A percentile compares a stretch with the other conserved stretches of the same genome.
Conservation (phyloP, 352 stramenopile species). For the Pythium phragmiticola region DNA sequence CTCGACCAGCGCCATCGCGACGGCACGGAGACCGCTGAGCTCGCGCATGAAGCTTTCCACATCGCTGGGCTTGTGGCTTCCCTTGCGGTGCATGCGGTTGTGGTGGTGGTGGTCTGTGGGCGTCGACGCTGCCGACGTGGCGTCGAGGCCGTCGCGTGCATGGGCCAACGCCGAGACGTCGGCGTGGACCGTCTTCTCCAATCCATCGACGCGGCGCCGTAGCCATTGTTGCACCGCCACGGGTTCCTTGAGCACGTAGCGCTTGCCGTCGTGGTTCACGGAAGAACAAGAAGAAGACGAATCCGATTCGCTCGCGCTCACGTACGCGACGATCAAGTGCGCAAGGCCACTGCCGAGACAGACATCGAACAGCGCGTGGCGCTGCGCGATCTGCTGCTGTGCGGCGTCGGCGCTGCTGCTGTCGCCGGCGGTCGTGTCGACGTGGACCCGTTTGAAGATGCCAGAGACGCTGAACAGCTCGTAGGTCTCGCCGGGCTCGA, state of each 20-base stretch:
- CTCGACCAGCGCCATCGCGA: conserved; percentile 68
- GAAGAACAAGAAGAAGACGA: conserved; percentile 17
- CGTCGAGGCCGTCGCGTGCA: conserved; percentile 21
- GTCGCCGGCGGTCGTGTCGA: conserved; percentile 23
- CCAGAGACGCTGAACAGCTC: conserved; percentile 83
- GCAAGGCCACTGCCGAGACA: conserved; percentile 69
- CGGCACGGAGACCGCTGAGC: conserved; percentile 62
- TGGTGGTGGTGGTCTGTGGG: conserved; percentile 25
- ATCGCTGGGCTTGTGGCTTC: conserved; percentile 6
- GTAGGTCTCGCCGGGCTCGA: conserved; percentile 79
- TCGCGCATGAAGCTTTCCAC: conserved; percentile 50
- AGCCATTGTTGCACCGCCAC: conserved; percentile 83
- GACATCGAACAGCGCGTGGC: conserved; percentile 74
- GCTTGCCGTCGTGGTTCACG: conserved; percentile 23
- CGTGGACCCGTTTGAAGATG: conserved; percentile 36
- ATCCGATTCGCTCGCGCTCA: conserved; percentile 34
- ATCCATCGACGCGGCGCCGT: conserved; percentile 46
- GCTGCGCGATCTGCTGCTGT: conserved; percentile 47
- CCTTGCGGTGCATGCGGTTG: conserved; percentile 12
- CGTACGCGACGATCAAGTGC: conserved; percentile 71
- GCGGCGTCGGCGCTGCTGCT: conserved; percentile 1
- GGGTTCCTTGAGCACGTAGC: conserved; percentile 76
- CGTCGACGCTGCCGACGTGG: not conserved
- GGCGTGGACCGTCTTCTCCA: conserved; percentile 54
- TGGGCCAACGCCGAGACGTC: conserved; percentile 18